These are phyloP conservation scores for Hypholoma sublateritium DNA, from an alignment of 768 basidiomycete species.

Conservation along the genomic window DNA sequence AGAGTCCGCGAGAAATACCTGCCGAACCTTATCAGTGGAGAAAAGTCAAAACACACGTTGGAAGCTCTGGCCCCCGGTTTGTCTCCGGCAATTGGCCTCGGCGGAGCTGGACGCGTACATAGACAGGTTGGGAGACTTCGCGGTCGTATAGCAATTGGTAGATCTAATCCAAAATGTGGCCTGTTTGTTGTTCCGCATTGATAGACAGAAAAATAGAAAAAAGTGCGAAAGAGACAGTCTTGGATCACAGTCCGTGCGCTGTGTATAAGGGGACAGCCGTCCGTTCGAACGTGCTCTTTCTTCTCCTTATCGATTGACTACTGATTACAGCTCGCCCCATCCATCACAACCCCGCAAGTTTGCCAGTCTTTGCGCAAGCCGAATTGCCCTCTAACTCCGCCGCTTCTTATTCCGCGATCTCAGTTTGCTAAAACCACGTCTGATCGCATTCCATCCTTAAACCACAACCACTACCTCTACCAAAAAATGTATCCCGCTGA, in stretches of 20 bases:
- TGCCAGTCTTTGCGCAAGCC: constrained; percentile 8
- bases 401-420: constrained; percentile 19
- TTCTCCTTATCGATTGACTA: constrained; percentile 28
- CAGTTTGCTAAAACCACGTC: constrained; percentile 11
- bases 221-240: constrained; percentile 2
- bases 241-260: constrained; percentile 1
- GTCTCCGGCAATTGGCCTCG: neutral
- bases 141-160: neutral
- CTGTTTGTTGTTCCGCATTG: constrained; percentile 3
- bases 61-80: neutral
- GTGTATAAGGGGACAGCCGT: constrained; percentile 12
- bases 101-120: neutral
- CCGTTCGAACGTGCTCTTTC: constrained; percentile 21
- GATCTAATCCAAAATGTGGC: neutral
- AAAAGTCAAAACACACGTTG: neutral
- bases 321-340: constrained; percentile 9
- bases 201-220: neutral
- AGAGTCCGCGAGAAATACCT: too few species aligned
- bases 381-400: constrained; percentile 21
- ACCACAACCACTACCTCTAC: constrained; percentile 16
- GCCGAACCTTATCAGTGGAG: too few species aligned
- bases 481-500: constrained; percentile 54
- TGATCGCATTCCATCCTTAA: constrained; percentile 17
- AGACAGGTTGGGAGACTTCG: neutral
- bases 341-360: neutral